These are phyloP conservation scores for Penicilliopsis zonata DNA, from an alignment of 495 filamentous ascomycete genomes.

Conservation along the genomic window DNA sequence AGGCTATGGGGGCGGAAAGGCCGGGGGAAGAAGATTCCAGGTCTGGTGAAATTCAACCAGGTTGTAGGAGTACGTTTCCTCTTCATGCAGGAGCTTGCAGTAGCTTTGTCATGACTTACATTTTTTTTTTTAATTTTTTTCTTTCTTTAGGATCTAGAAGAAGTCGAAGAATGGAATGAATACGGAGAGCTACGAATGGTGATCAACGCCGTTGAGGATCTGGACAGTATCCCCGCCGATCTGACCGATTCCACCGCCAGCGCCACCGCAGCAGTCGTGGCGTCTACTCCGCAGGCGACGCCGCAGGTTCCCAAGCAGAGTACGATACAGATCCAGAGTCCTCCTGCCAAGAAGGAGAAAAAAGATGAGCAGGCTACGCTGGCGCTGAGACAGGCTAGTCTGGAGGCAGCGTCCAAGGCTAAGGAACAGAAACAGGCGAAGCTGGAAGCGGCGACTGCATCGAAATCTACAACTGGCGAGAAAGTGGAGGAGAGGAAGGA, in stretches of 20 bases:
- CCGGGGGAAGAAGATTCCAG: conserved; percentile 71
- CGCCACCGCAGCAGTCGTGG: conserved; percentile 22
- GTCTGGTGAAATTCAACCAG: conserved; percentile 74
- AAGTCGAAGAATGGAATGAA: conserved; percentile 98
- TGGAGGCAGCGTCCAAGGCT: conserved; percentile 58
- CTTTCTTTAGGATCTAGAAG: conserved; percentile 62
- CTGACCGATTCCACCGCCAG: conserved; percentile 13
- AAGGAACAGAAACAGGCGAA: conserved; percentile 17
- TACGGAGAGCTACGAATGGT: conserved; percentile 88
- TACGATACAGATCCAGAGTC: conserved; percentile 33
- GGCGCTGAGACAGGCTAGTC: conserved; percentile 51
- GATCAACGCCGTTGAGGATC: conserved; percentile 38
- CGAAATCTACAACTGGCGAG: conserved; percentile 4
- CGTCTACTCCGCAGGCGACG: conserved; percentile 9
- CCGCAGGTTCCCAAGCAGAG: conserved; percentile 15
- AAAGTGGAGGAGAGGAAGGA: conserved; percentile 5
- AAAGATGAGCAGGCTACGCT: conserved; percentile 31
- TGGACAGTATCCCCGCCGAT: conserved; percentile 26
- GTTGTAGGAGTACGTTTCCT: conserved; percentile 66
- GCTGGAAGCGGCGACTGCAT: conserved; percentile 2
- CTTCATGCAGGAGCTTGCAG: background rate
- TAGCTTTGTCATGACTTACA: background rate
- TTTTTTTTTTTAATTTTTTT: background rate
- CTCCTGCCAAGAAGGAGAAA: conserved; percentile 22
- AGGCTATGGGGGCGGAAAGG: conserved; percentile 82